phyloP scores from a whole-genome alignment of 495 filamentous ascomycete species.

The Lophiostoma macrostomum region DNA sequence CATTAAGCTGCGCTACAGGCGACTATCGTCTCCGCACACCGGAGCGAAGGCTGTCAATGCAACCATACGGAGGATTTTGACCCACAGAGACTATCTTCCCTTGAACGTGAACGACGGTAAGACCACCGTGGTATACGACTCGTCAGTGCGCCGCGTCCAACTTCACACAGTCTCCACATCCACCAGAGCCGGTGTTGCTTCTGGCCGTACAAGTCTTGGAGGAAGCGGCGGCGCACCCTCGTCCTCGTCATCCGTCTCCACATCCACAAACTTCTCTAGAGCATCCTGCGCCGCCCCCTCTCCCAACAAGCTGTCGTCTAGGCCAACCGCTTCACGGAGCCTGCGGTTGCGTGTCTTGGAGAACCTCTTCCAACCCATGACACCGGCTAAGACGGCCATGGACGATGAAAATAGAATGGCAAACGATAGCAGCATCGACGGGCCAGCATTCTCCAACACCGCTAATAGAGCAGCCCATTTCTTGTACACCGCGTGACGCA shows the following conservation, averaged over 20 bases:
- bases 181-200: conserved; percentile 1
- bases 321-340: not conserved
- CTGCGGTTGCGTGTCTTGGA: no score
- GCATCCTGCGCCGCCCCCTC: conserved; percentile 14
- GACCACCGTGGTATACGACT: no score
- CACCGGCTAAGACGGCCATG: not conserved
- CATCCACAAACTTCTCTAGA: not conserved
- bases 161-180: no score
- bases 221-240: conserved; percentile 2
- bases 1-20: no score
- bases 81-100: no score
- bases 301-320: conserved; percentile 17
- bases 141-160: no score
- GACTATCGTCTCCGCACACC: no score
- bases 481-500: conserved; percentile 1
- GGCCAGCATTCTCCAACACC: conserved; percentile 9
- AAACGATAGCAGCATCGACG: conserved; percentile 9
- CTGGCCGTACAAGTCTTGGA: not conserved
- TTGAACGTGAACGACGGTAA: no score
- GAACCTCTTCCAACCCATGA: not conserved
- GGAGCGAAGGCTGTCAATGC: no score
- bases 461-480: not conserved
- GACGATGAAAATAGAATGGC: not conserved
- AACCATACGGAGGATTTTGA: no score
- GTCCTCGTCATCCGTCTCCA: conserved; percentile 7